Evolutionary conservation across 345 rosid genomes (phyloP).

Genomic region (Excoecaria agallocha): DNA sequence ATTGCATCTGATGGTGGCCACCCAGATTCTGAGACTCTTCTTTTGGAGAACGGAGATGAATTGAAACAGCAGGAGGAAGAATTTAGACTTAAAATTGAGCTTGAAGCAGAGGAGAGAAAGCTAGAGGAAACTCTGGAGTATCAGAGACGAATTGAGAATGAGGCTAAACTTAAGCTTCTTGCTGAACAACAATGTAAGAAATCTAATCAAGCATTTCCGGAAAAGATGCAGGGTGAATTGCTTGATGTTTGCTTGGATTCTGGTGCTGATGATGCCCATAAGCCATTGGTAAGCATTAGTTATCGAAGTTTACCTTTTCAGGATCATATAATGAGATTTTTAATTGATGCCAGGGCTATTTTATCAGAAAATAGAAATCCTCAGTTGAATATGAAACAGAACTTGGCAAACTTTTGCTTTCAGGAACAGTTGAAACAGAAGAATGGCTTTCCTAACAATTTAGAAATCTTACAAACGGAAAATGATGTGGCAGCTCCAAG

Average conservation of each 20-base stretch:
- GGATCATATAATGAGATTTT: conserved; percentile 9
- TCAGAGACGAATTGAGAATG: conserved; percentile 86
- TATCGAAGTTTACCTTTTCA: conserved; percentile 11
- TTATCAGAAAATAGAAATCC: background rate
- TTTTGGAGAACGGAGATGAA: conserved; percentile 42
- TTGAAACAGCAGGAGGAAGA: conserved; percentile 71
- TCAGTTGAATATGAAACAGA: background rate
- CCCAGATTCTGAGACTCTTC: conserved; percentile 43
- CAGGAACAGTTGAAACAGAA: conserved; percentile 40
- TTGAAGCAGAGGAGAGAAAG: conserved; percentile 86
- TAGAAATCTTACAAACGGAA: conserved; percentile 31
- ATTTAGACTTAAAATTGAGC: conserved; percentile 67
- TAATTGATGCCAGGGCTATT: background rate
- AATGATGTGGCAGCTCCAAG: conserved; percentile 29
- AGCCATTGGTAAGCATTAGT: conserved; percentile 34
- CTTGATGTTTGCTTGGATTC: conserved; percentile 33
- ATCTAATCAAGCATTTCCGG: conserved; percentile 36
- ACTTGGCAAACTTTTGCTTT: conserved; percentile 18
- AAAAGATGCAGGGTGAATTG: conserved; percentile 33
- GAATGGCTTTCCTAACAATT: conserved; percentile 35
- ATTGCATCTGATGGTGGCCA: conserved; percentile 51
- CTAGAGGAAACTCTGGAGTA: conserved; percentile 81
- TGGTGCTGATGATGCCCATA: conserved; percentile 29
- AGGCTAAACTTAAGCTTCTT: conserved; percentile 83
- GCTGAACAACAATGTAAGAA: conserved; percentile 71